A percentile compares a stretch with the other conserved stretches of the same genome.
Conservation (phyloP, 139 green algal species). For the Coelastrella sp. region DNA sequence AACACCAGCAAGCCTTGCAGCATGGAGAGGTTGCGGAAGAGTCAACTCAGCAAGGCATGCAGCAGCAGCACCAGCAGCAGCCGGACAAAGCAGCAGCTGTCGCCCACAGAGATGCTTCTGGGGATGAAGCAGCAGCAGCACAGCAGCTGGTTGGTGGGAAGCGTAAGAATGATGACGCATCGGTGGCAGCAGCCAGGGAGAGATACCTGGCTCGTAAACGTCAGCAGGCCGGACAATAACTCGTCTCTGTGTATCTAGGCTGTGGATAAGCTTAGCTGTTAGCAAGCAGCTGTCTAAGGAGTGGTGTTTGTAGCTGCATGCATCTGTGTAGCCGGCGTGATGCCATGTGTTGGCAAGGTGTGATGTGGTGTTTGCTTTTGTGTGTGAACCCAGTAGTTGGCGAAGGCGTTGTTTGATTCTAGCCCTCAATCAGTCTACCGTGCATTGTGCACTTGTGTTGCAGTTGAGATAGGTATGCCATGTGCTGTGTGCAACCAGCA, state of each 20-base stretch:
- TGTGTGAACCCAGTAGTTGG: too few relatives aligned
- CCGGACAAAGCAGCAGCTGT: not conserved
- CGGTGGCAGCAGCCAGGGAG: conserved; percentile 78
- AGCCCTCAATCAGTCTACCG: too few relatives aligned
- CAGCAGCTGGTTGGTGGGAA: conserved; percentile 46
- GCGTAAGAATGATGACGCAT: conserved; percentile 69
- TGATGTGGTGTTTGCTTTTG: too few relatives aligned
- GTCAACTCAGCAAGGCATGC: not conserved
- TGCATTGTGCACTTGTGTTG: too few relatives aligned
- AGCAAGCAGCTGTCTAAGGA: not conserved
- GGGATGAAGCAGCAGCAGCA: not conserved
- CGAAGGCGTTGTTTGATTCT: too few relatives aligned
- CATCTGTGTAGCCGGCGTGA: too few relatives aligned
- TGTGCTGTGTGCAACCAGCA: too few relatives aligned
- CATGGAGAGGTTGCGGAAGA: not conserved
- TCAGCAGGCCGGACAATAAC: conserved; percentile 22
- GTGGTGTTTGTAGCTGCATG: too few relatives aligned
- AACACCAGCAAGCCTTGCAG: not conserved
- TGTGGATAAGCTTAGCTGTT: not conserved
- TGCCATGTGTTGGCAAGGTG: too few relatives aligned
- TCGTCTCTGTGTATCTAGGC: not conserved
- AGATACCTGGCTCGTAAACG: conserved; percentile 83
- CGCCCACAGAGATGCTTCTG: not conserved
- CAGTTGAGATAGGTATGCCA: too few relatives aligned
- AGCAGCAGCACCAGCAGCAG: conserved; percentile 6